Percentiles rank a stretch among this genome's conserved stretches.
These are phyloP conservation scores for Xylaria sp. DNA, from an alignment of 2,329 filamentous ascomycete species.

Conservation along the genomic window DNA sequence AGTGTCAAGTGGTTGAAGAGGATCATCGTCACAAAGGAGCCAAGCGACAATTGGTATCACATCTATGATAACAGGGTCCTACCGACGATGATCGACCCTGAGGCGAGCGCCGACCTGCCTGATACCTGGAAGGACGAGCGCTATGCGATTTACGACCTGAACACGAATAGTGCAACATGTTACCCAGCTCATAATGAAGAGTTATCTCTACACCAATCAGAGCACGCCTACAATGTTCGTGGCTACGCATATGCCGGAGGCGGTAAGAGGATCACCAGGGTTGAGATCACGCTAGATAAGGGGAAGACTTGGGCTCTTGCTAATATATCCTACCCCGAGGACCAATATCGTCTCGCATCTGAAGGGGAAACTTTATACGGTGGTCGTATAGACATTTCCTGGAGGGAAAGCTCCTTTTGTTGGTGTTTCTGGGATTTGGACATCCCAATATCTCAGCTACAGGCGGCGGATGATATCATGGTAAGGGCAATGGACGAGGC, in stretches of 20 bases:
- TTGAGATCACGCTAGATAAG: constrained; percentile 83
- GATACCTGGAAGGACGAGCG: constrained; percentile 87
- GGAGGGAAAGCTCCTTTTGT: constrained; percentile 82
- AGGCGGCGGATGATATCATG: constrained; percentile 72
- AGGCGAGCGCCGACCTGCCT: constrained; percentile 74
- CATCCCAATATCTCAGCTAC: constrained; percentile 66
- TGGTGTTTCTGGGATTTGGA: constrained; percentile 91
- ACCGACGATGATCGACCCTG: constrained; percentile 83
- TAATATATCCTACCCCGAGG: constrained; percentile 81
- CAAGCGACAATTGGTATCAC: constrained; percentile 94
- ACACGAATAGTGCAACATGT: constrained; percentile 81
- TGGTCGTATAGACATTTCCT: constrained; percentile 78
- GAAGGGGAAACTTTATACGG: constrained; percentile 71
- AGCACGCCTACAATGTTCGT: constrained; percentile 65
- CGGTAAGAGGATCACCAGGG: constrained; percentile 79
- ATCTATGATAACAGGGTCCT: constrained; percentile 92
- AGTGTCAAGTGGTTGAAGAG: constrained; percentile 93
- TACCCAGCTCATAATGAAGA: constrained; percentile 80
- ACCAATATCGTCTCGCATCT: constrained; percentile 72
- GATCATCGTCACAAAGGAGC: constrained; percentile 76
- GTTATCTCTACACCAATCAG: constrained; percentile 55
- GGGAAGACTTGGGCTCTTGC: constrained; percentile 81
- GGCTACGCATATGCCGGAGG: constrained; percentile 92
- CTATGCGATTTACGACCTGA: constrained; percentile 92
- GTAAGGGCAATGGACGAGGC: constrained; percentile 89